Percentiles rank a stretch among this genome's conserved stretches.
phyloP scores from a whole-genome alignment of 352 stramenopile species.

The Phytophthora sp. region DNA sequence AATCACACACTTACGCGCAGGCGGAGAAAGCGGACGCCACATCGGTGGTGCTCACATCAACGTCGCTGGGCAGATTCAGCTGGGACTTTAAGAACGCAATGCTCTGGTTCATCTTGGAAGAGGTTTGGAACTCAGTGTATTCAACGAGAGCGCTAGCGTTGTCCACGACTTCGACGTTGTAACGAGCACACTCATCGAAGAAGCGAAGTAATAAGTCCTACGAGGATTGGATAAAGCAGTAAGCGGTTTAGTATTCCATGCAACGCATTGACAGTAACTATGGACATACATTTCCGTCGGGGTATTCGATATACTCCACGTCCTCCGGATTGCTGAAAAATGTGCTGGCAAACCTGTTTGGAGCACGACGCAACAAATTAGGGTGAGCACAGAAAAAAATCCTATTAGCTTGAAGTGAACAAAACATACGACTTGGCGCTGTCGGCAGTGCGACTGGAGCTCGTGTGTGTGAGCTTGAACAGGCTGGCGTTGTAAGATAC shows the following conservation, averaged over 20 bases:
- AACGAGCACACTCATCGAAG: slow-evolving; percentile 69
- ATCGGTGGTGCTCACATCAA: slow-evolving; percentile 43
- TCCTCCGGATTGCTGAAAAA: slow-evolving; percentile 71
- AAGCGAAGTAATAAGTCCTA: slow-evolving; percentile 71
- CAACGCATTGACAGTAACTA: no score
- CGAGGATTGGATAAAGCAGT: no score
- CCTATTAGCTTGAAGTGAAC: background rate
- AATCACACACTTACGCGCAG: no score
- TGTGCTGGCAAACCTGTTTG: slow-evolving; percentile 52
- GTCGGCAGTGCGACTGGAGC: slow-evolving; percentile 51
- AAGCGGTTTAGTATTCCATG: no score
- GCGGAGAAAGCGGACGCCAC: slow-evolving; percentile 57
- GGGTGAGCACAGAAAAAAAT: background rate
- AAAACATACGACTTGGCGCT: slow-evolving; percentile 51
- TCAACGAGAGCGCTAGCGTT: slow-evolving; percentile 55
- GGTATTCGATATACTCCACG: slow-evolving; percentile 60
- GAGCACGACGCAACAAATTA: background rate
- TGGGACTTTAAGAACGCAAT: slow-evolving; percentile 41
- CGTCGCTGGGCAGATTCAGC: slow-evolving; percentile 44
- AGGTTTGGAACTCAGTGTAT: slow-evolving; percentile 40
- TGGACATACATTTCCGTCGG: slow-evolving; percentile 44
- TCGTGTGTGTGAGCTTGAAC: slow-evolving; percentile 65
- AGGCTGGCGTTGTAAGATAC: slow-evolving; percentile 39
- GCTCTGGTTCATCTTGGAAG: slow-evolving; percentile 43
- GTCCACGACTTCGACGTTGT: slow-evolving; percentile 52